These are phyloP conservation scores for Penicillium oxalicum DNA, from an alignment of 2,329 filamentous ascomycete species.

Conservation along the genomic window DNA sequence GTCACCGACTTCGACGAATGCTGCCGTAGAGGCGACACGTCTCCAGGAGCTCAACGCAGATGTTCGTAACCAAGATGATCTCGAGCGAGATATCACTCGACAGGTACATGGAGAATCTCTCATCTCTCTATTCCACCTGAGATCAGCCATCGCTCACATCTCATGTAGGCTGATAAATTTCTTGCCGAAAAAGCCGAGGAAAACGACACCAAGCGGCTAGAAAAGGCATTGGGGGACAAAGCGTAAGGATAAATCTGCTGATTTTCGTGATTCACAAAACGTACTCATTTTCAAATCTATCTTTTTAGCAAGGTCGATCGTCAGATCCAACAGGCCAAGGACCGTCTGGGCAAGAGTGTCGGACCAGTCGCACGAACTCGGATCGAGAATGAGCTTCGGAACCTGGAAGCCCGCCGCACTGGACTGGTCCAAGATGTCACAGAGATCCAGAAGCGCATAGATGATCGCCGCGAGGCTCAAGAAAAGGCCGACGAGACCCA, in stretches of 20 bases:
- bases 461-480: conserved; percentile 60
- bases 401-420: conserved; percentile 59
- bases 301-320: conserved; percentile 52
- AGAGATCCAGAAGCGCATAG: conserved; percentile 76
- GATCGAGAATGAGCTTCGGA: conserved; percentile 53
- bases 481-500: conserved; percentile 41
- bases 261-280: neutral
- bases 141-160: conserved; percentile 1
- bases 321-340: conserved; percentile 57
- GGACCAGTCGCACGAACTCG: conserved; percentile 47
- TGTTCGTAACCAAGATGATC: conserved; percentile 78
- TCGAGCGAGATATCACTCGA: conserved; percentile 76
- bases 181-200: conserved; percentile 58
- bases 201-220: conserved; percentile 57
- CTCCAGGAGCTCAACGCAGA: conserved; percentile 60
- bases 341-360: conserved; percentile 51
- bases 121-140: neutral
- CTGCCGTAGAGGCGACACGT: conserved; percentile 52
- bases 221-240: conserved; percentile 50
- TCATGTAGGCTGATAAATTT: conserved; percentile 50
- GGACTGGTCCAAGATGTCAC: conserved; percentile 65
- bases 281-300: neutral
- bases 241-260: conserved; percentile 24
- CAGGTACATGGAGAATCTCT: conserved; percentile 36
- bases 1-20: conserved; percentile 2